These are phyloP conservation scores for Sanghuangporus baumii DNA, from an alignment of 1,284 basidiomycete genomes.

Conservation along the genomic window DNA sequence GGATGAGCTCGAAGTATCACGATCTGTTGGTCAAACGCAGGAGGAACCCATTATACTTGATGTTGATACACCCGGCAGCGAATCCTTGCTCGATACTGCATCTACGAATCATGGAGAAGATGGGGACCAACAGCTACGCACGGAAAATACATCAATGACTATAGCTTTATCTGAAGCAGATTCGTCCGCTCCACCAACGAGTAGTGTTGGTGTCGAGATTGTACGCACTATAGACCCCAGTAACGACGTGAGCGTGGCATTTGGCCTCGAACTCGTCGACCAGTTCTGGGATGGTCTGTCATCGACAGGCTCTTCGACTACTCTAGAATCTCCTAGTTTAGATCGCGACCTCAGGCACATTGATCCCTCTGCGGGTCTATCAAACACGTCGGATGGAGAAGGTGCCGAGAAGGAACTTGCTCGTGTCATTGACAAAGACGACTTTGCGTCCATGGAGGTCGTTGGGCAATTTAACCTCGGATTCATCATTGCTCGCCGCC, in stretches of 20 bases:
- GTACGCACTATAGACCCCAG: slow-evolving; percentile 33
- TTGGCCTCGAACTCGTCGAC: slow-evolving; percentile 32
- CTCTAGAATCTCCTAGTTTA: slow-evolving; percentile 26
- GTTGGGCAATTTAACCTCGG: slow-evolving; percentile 96
- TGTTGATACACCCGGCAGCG: slow-evolving; percentile 23
- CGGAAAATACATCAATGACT: not conserved
- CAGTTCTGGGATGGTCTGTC: not conserved
- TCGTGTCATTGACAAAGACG: slow-evolving; percentile 82
- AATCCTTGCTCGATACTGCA: slow-evolving; percentile 20
- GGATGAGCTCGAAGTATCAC: not conserved
- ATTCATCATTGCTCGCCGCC: slow-evolving; percentile 84
- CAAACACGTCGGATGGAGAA: slow-evolving; percentile 48
- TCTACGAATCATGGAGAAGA: slow-evolving; percentile 7
- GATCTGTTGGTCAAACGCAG: not conserved
- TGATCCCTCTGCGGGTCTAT: slow-evolving; percentile 34
- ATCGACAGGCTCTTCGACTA: not conserved
- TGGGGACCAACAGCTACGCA: not conserved
- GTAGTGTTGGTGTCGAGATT: slow-evolving; percentile 36
- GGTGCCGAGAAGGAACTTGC: slow-evolving; percentile 72
- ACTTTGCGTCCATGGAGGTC: slow-evolving; percentile 83
- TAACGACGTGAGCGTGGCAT: slow-evolving; percentile 37
- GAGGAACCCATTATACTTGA: slow-evolving; percentile 25
- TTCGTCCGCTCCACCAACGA: slow-evolving; percentile 20
- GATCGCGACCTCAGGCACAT: not conserved
- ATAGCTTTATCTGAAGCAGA: not conserved